Evolutionary conservation across 1,284 basidiomycete genomes (phyloP).

Genomic region (Ustilago curta): DNA sequence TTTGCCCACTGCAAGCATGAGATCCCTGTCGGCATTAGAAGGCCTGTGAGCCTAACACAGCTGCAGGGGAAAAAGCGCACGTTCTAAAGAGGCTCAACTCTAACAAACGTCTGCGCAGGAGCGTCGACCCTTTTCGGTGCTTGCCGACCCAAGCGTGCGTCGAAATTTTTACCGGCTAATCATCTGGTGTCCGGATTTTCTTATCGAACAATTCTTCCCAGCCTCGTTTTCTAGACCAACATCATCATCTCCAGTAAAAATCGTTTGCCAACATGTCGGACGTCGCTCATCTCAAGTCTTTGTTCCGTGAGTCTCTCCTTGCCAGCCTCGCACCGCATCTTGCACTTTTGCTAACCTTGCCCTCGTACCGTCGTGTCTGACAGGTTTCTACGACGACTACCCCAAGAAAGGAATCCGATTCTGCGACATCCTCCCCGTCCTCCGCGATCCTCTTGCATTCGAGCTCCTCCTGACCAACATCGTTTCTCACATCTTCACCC

Average conservation of each 20-base stretch:
- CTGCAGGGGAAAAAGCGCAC: no score
- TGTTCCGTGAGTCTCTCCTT: constrained; percentile 46
- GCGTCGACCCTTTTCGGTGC: no score
- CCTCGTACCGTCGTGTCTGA: background rate
- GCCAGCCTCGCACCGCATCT: background rate
- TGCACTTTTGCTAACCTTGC: background rate
- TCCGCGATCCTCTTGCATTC: constrained; percentile 68
- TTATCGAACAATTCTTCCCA: background rate
- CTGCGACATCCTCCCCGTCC: constrained; percentile 68
- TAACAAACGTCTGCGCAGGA: no score
- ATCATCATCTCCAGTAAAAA: background rate
- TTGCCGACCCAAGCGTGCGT: background rate
- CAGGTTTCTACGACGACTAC: constrained; percentile 67
- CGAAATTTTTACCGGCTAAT: constrained; percentile 5
- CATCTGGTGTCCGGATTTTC: background rate
- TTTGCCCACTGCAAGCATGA: no score
- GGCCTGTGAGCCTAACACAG: no score
- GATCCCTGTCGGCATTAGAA: no score
- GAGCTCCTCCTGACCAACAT: constrained; percentile 88
- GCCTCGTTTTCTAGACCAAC: background rate
- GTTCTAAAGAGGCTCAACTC: no score
- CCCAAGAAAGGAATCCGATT: constrained; percentile 68
- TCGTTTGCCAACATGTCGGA: constrained; percentile 48
- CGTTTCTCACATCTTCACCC: constrained; percentile 83
- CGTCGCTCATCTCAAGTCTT: constrained; percentile 59